These are phyloP conservation scores for Sporothrix brasiliensis DNA, from an alignment of 2,329 filamentous ascomycete genomes.

Conservation along the genomic window DNA sequence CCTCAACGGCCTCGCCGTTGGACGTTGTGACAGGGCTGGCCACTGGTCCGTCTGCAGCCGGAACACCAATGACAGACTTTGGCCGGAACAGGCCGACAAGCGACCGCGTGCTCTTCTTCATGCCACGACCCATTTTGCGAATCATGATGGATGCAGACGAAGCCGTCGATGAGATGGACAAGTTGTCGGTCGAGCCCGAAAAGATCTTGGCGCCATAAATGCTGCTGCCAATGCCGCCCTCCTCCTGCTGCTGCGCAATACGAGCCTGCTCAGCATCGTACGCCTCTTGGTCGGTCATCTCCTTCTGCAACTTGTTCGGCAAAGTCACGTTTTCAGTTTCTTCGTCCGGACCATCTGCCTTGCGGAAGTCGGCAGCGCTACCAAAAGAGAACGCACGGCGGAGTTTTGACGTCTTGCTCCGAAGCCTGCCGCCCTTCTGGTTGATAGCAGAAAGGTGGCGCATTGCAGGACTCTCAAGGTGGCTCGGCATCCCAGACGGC, in stretches of 20 bases:
- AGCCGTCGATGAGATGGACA: slow-evolving; percentile 87
- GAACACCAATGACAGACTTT: slow-evolving; percentile 83
- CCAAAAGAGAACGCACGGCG: slow-evolving; percentile 95
- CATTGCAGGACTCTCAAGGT: slow-evolving; percentile 69
- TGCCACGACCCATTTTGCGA: slow-evolving; percentile 97
- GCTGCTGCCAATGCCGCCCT: slow-evolving; percentile 83
- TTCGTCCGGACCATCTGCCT: slow-evolving; percentile 66
- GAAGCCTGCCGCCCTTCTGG: slow-evolving; percentile 74
- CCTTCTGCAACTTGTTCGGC: slow-evolving; percentile 65
- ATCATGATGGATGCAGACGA: slow-evolving; percentile 93
- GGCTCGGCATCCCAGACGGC: slow-evolving; percentile 39
- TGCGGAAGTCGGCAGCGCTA: slow-evolving; percentile 86
- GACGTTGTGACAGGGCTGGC: slow-evolving; percentile 51
- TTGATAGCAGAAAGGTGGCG: slow-evolving; percentile 86
- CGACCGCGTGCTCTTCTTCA: slow-evolving; percentile 90
- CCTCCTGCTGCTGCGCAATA: slow-evolving; percentile 91
- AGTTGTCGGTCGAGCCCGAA: slow-evolving; percentile 87
- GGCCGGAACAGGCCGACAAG: slow-evolving; percentile 93
- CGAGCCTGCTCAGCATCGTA: slow-evolving; percentile 87
- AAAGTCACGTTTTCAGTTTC: slow-evolving; percentile 42
- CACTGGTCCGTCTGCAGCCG: slow-evolving; percentile 69
- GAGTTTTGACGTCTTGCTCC: slow-evolving; percentile 83
- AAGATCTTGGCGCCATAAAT: slow-evolving; percentile 92
- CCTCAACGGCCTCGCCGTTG: slow-evolving; percentile 48
- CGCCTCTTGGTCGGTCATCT: slow-evolving; percentile 63